Base-by-base conservation (phyloP, 2,329 filamentous ascomycete genomes). In the Claviceps sp. region DNA sequence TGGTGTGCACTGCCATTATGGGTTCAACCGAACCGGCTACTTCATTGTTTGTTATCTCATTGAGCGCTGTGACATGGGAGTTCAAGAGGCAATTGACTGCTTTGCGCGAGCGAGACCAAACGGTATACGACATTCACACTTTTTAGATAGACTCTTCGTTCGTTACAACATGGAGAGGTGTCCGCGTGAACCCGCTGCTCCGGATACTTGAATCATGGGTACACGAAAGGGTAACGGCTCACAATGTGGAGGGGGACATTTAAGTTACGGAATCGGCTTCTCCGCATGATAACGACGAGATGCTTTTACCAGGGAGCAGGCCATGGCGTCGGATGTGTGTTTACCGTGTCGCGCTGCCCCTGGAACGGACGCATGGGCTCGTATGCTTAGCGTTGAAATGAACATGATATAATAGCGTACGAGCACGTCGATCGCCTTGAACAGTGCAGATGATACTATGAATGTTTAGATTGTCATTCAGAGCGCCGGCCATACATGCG, bases 1-100 rank as follows among this genome's bases (percentile, higher is more conserved):
- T 50, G 90, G 85, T 2, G 88, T 95, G 0, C 91, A 97, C 65
- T 97, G 91, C 61, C 91, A 97, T 62, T 96, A 96, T 60, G 91
- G 91, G 0, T 96, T 94, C 70, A 96, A 97, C 65, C 79, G 90
- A 22, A 96, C 91, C 0, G 91, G 91, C 0, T 95, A 91, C 65
- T 86, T 96, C 63, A 81, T 97, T 49, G 85, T 88, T 37, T 88
- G 84, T 61, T 97, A 96, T 63, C 72, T 97, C n/a, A 84, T 96
- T 14, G 89, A 96, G 70, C 75, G 81, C 47, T 78, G 85, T 58
- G 82, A 79, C 0, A 90, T 80, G 61, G 72, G 71, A 22, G 78
- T 95, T 2, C 78, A 86, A 60, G 81, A 85, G 51, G 91, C 91
- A 1, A 82, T 97, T 55, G 81, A 87, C 50, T 77, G 82, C 55